Evolutionary conservation across 2,329 filamentous ascomycete genomes (phyloP).

Genomic region (Calonectria pseudoreteaudii): DNA sequence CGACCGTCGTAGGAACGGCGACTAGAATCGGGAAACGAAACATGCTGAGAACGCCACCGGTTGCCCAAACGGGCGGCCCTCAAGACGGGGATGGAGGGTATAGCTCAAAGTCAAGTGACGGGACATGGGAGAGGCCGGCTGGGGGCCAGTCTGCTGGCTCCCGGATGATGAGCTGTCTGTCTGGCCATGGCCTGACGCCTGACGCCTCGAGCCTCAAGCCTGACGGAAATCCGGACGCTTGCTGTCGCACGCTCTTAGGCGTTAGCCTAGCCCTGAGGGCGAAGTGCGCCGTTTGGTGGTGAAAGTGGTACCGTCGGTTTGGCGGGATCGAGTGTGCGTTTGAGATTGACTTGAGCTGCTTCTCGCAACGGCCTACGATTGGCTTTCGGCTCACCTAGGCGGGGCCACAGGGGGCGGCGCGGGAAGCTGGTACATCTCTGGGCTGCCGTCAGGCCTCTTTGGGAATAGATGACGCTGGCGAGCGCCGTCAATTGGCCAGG

Average conservation of each 20-base stretch:
- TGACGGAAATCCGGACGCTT: background rate
- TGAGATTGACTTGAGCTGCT: constrained; percentile 41
- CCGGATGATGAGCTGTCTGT: constrained; percentile 18
- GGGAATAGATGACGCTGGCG: constrained; percentile 32
- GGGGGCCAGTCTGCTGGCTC: constrained; percentile 8
- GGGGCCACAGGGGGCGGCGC: constrained; percentile 31
- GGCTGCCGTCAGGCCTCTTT: constrained; percentile 37
- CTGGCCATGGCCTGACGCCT: constrained; percentile 16
- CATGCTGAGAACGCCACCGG: constrained; percentile 18
- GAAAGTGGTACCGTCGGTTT: constrained; percentile 16
- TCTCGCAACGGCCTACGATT: constrained; percentile 36
- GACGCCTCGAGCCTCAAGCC: constrained; percentile 2
- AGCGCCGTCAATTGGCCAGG: constrained; percentile 31
- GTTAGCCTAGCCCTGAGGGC: constrained; percentile 27
- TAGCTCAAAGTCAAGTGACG: constrained; percentile 7
- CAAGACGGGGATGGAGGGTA: constrained; percentile 26
- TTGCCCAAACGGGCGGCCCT: background rate
- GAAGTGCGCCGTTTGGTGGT: constrained; percentile 25
- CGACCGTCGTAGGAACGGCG: constrained; percentile 13
- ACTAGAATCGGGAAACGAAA: constrained; percentile 25
- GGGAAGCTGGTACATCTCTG: constrained; percentile 37
- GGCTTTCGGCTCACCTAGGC: constrained; percentile 25
- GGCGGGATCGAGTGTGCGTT: constrained; percentile 38
- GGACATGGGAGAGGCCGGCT: constrained; percentile 11
- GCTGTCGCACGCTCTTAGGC: background rate